A percentile compares a stretch with the other conserved stretches of the same genome.
These are phyloP conservation scores for Auricularia sp. DNA, from an alignment of 768 basidiomycete species.

Conservation along the genomic window DNA sequence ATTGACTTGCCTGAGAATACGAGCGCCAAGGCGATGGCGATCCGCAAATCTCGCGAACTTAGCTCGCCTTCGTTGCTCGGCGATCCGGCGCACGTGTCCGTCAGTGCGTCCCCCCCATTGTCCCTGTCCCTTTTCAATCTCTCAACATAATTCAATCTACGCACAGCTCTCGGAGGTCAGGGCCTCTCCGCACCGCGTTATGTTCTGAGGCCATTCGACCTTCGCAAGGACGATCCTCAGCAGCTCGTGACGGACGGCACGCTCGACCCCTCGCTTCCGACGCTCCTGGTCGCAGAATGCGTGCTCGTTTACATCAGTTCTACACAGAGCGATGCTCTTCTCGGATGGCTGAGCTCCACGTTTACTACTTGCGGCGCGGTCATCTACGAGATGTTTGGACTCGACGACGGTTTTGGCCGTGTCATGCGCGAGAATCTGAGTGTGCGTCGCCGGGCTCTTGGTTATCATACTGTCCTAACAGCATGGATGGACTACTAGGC, in stretches of 20 bases:
- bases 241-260: slow-evolving; percentile 17
- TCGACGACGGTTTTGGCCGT: slow-evolving; percentile 80
- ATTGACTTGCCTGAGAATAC: slow-evolving; percentile 87
- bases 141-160: neutral
- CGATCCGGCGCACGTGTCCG: slow-evolving; percentile 20
- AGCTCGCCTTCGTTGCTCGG: slow-evolving; percentile 35
- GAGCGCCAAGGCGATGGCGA: slow-evolving; percentile 68
- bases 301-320: slow-evolving; percentile 83
- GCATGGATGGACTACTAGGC: too few species aligned
- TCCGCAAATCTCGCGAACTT: slow-evolving; percentile 56
- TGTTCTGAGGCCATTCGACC: slow-evolving; percentile 67
- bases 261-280: slow-evolving; percentile 58
- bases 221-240: slow-evolving; percentile 32
- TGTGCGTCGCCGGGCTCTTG: slow-evolving; percentile 29
- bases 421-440: slow-evolving; percentile 86
- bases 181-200: slow-evolving; percentile 46
- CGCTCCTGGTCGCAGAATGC: slow-evolving; percentile 86
- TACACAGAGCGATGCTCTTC: slow-evolving; percentile 40
- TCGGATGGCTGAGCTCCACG: slow-evolving; percentile 63
- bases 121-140: neutral
- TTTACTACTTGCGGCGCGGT: slow-evolving; percentile 36
- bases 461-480: neutral
- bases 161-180: slow-evolving; percentile 38
- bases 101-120: slow-evolving; percentile 28
- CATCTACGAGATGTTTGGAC: slow-evolving; percentile 89